phyloP scores from a whole-genome alignment of 1,284 basidiomycete genomes.

The Trametes sp. region DNA sequence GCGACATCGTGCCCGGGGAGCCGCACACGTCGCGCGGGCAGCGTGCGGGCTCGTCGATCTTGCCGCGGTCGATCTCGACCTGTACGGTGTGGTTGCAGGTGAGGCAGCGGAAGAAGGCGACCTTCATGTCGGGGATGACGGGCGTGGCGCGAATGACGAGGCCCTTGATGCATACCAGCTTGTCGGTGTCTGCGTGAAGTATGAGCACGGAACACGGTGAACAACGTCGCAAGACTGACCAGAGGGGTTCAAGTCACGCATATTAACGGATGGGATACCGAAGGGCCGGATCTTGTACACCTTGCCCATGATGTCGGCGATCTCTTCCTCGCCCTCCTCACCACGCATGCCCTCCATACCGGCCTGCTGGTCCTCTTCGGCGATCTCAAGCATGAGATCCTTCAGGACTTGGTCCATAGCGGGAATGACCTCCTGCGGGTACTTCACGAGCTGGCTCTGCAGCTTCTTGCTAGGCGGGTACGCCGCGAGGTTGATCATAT shows the following conservation, averaged over 20 bases:
- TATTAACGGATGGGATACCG: conserved; percentile 84
- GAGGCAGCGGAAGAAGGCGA: conserved; percentile 98
- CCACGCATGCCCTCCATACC: conserved; percentile 76
- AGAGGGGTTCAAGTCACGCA: conserved; percentile 90
- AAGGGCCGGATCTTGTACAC: conserved; percentile 95
- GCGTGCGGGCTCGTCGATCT: conserved; percentile 90
- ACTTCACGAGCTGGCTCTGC: conserved; percentile 83
- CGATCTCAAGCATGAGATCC: conserved; percentile 86
- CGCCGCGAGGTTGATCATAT: conserved; percentile 87
- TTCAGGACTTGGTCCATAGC: conserved; percentile 97
- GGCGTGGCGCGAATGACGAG: conserved; percentile 97
- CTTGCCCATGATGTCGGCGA: conserved; percentile 79
- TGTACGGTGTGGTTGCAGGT: conserved; percentile 95
- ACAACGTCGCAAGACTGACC: conserved; percentile 55
- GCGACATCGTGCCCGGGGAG: conserved; percentile 87
- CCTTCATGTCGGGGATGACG: conserved; percentile 98
- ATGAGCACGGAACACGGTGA: neutral
- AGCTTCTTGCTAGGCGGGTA: conserved; percentile 89
- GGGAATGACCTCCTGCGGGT: conserved; percentile 96
- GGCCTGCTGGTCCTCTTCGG: conserved; percentile 78
- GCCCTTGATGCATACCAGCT: conserved; percentile 94
- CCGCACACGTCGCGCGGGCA: conserved; percentile 95
- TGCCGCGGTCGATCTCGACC: conserved; percentile 95
- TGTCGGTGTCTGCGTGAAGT: conserved; percentile 86
- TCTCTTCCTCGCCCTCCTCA: conserved; percentile 77